Evolutionary conservation across 1,284 basidiomycete species (phyloP), one percentile per base, ranked within the genome.

Genomic region (Ustilago loliicola): DNA sequence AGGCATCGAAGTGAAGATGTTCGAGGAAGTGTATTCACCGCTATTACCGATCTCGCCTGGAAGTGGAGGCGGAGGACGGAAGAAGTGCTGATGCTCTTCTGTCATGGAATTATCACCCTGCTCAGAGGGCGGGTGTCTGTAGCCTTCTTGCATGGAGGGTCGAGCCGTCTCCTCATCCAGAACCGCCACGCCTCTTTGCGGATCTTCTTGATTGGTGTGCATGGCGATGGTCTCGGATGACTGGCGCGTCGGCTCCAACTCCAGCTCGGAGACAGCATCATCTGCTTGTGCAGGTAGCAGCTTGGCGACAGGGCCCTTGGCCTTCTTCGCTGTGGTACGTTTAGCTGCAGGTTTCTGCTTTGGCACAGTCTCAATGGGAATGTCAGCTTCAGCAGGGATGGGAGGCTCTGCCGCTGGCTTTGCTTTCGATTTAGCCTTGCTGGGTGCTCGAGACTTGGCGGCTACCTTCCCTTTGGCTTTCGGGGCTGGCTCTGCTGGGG

Each of bases 211-310:
- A 47, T 47, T 23, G 45, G 19, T 7, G 17, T 23, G 45, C 19
- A 17, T 23, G 23, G 19, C n/a, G 29, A 9, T 52, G 27, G 50
- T 27, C 6, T 9, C 30, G 6, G 47, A 30, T 19, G 55, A 36
- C 3, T 50, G 62, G 55, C 57, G 63, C 10, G 15, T 4, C 0
- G 71, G 57, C 11, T 68, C 71, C 21, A 68, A 58, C 54, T 68
- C 71, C 7, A 73, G 66, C 61, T 73, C 71, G 11, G 71, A 68
- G 13, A 73, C 45, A 15, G 65, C 40, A 6, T 52, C 71, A 34
- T 65, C 66, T 32, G 58, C 42, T 36, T 68, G 61, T 9, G 71
- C 65, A 23, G 66, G 65, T 4, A 50, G 57, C 32, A 68, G 48
- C 34, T 65, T 60, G 10, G 71, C 71, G 9, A 68, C 17, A 19